A percentile compares a stretch with the other conserved stretches of the same genome.
These are phyloP conservation scores for Russula sp. DNA, from an alignment of 768 basidiomycete genomes.

Conservation along the genomic window DNA sequence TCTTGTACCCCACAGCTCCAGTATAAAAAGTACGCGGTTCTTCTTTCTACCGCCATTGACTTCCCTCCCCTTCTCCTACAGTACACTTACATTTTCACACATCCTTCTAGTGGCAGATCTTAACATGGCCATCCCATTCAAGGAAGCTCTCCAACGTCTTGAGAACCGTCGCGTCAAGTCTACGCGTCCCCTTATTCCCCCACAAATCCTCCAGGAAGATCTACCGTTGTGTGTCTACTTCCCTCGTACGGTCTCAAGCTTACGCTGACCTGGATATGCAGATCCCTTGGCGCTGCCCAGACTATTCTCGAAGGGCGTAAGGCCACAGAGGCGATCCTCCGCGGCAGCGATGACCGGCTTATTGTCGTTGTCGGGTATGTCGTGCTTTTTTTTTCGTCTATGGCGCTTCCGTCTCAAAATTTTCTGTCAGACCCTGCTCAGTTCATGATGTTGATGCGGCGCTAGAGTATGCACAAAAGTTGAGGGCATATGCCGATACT, in stretches of 20 bases:
- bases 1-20: not conserved
- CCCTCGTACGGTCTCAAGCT: slow-evolving; percentile 21
- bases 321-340: slow-evolving; percentile 70
- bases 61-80: not conserved
- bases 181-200: slow-evolving; percentile 86
- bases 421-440: slow-evolving; percentile 70
- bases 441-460: slow-evolving; percentile 88
- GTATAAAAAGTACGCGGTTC: slow-evolving; percentile 19
- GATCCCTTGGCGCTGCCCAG: slow-evolving; percentile 74
- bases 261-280: slow-evolving; percentile 28
- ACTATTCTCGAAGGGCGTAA: slow-evolving; percentile 85
- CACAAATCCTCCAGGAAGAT: slow-evolving; percentile 92
- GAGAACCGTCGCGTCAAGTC: slow-evolving; percentile 85
- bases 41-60: slow-evolving; percentile 5
- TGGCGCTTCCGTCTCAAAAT: slow-evolving; percentile 2
- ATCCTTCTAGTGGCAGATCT: slow-evolving; percentile 40
- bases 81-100: slow-evolving; percentile 12
- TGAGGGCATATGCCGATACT: slow-evolving; percentile 72
- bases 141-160: slow-evolving; percentile 71
- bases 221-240: slow-evolving; percentile 61
- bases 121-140: slow-evolving; percentile 67
- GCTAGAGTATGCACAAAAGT: slow-evolving; percentile 75
- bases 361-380: slow-evolving; percentile 85
- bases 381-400: not conserved
- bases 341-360: slow-evolving; percentile 86